These are phyloP conservation scores for Naumovozyma dairenensis DNA, from an alignment of 805 yeast genomes.

Conservation along the genomic window DNA sequence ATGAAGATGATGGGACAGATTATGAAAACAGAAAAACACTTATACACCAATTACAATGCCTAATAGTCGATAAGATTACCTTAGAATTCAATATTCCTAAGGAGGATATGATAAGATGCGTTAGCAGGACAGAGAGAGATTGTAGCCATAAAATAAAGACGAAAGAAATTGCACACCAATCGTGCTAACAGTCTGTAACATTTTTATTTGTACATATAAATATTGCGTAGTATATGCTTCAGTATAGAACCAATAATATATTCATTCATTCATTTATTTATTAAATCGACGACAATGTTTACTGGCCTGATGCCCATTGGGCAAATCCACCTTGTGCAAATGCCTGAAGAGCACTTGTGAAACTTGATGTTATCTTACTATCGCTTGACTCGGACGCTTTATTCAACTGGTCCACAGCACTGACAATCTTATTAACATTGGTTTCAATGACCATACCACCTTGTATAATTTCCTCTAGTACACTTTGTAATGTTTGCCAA, in stretches of 20 bases:
- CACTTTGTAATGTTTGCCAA: slow-evolving; percentile 93
- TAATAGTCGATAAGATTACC: too few species aligned
- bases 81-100: slow-evolving; percentile 11
- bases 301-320: slow-evolving; percentile 29
- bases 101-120: slow-evolving; percentile 8
- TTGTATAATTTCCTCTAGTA: slow-evolving; percentile 83
- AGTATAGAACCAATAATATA: too few species aligned
- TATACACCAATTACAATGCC: too few species aligned
- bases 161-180: too few species aligned
- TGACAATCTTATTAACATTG: slow-evolving; percentile 68
- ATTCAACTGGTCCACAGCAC: slow-evolving; percentile 54
- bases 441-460: slow-evolving; percentile 99
- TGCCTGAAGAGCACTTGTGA: slow-evolving; percentile 26
- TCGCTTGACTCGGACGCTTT: slow-evolving; percentile 20
- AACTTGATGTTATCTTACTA: slow-evolving; percentile 15
- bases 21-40: too few species aligned
- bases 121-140: slow-evolving; percentile 7
- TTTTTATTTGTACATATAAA: too few species aligned
- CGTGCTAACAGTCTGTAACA: too few species aligned
- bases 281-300: too few species aligned
- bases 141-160: too few species aligned
- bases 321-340: slow-evolving; percentile 28
- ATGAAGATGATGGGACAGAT: slow-evolving; percentile 1
- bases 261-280: too few species aligned
- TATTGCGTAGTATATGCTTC: background rate